Base-by-base conservation (phyloP, 495 filamentous ascomycete species). In the Pyrenula massariospora region DNA sequence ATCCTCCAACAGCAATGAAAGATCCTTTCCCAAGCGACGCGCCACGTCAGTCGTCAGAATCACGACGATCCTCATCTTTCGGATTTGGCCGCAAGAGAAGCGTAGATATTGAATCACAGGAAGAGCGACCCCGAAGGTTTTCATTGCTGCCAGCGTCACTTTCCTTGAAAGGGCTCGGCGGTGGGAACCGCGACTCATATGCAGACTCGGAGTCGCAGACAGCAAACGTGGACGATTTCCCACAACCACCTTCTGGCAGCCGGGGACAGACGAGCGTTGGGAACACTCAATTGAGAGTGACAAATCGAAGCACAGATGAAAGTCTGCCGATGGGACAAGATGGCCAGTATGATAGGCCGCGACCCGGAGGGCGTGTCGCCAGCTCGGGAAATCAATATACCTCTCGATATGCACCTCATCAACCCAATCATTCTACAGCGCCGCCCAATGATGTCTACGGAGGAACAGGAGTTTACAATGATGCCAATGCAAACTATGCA, bases 1-100 rank as follows among this genome's bases (percentile, higher is more conserved):
- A 86, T 64, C 89, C 87, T 25, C 87, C 88, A 25, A 83, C 86
- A 25, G 91, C 86, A 66, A 91, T 89, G 88, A 81, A 82, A 59
- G 81, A 78, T 50, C 76, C 80, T 10, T 72, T 73, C 22, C 69
- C 74, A 31, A 70, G 75, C 22, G 71, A 86, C 31, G 72, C 77
- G 53, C 79, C 85, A 8, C 79, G 92, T 49, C 76, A 78, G 42
- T 95, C 89, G 2, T 85, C 86, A 67, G 91, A 95, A 62, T 94
- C 87, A 3, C 77, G 84, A 23, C 83, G 88, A 22, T 89, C 89
- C 0, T 84, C 85, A 54, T 88, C 87, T 23, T 81, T 90, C 58
- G 82, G 81, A 3, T 82, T 88, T 53, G 84, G 76, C 54, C 82
- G 87, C 67, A 93, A 91, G 75, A 73, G 73, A 48, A 83, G 80